Evolutionary conservation across 192 early-diverging fungal species (phyloP).

Genomic region (Funneliformis geosporum): DNA sequence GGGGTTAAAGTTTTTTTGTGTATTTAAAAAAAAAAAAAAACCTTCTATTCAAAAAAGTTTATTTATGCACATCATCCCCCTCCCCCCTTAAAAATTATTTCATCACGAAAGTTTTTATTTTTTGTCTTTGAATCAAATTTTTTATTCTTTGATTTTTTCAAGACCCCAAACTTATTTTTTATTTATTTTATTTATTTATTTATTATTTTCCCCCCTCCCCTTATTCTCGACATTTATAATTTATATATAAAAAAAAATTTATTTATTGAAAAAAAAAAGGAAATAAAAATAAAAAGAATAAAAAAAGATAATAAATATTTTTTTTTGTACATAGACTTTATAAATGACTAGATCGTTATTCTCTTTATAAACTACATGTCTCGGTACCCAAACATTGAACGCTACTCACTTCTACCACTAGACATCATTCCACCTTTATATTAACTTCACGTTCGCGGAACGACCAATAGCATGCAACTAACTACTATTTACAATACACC

Average conservation of each 20-base stretch:
- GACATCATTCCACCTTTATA: neutral
- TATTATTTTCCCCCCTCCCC: neutral
- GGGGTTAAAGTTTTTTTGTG: no score
- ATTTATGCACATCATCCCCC: no score
- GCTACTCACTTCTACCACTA: neutral
- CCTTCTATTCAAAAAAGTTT: no score
- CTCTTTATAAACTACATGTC: constrained; percentile 11
- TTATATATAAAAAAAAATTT: neutral
- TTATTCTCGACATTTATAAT: neutral
- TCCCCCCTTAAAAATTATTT: no score
- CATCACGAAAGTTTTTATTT: no score
- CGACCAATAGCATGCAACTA: constrained; percentile 2
- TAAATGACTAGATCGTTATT: neutral
- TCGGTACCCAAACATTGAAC: neutral
- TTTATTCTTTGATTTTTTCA: no score
- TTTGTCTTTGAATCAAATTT: no score
- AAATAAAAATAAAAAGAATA: neutral
- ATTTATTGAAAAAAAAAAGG: neutral
- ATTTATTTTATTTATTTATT: neutral
- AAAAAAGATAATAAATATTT: neutral
- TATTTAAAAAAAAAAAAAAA: no score
- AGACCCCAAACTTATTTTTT: no score
- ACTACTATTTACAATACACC: neutral
- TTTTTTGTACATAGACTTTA: neutral
- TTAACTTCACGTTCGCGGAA: constrained; percentile 9